Base-by-base conservation (phyloP, 805 yeast species). In the Priceomyces fermenticarens region DNA sequence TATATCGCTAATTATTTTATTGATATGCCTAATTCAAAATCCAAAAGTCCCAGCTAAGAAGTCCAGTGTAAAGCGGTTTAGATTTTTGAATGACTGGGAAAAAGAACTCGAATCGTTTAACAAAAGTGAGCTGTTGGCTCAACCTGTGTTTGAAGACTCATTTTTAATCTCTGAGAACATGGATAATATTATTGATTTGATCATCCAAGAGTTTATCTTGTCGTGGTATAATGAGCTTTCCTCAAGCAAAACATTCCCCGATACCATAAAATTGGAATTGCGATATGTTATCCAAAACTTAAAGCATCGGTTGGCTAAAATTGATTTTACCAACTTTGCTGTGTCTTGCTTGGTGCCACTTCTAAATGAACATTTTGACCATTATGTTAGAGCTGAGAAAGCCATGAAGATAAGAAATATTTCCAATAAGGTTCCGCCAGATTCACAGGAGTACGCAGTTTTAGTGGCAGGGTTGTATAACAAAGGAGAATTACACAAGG, bases 291-390 rank as follows among this genome's bases (percentile, higher is more conserved):
- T 80, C 1, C 49, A 46, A 7, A 61, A 61, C 13, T 38, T 88
- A 6, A 71, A 72, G 17, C 43, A 47, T 3, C 59, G 83, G 25
- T 42, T 82, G 1, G 53, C 45, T 0, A 51, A 54, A 0, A 42
- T 80, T 1, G 88, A 87, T 51, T 60, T 77, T 14, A 70, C 88
- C 1, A 72, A 72, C 32, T 54, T 88, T 25, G 44, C 85, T 2
- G 81, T 87, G 1, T 62, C 78, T 25, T 72, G 72, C 34, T 28
- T 86, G 0, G 41, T 86, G 5, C 96, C 97, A 0, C 50, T 83
- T 1, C 5, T 88, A 1, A 81, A 86, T 1, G 75, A 72, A 10
- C 96, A 89, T 56, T 73, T 83, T 43, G 62, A 67, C 6, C 63
- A 66, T 6, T 86, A 73, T 52, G 62, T 74, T 2, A 48, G 50